Conservation (phyloP, 2,329 filamentous ascomycete genomes). For the Lasiodiplodia citricola region DNA sequence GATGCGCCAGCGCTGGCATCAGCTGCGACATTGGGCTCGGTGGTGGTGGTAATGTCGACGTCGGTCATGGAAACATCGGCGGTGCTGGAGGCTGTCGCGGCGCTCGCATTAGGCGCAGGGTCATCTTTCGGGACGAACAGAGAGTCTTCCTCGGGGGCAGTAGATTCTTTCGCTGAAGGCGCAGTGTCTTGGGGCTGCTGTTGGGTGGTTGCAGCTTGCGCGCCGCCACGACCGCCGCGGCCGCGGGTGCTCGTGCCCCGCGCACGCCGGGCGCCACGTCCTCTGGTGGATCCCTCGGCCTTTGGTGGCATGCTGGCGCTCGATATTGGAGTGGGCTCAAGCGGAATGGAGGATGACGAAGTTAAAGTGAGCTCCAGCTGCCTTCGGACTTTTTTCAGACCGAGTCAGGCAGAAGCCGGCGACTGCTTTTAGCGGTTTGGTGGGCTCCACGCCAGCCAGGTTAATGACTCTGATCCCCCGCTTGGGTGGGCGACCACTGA, state of each 20-base stretch:
- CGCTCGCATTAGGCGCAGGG: background rate
- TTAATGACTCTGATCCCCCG: background rate
- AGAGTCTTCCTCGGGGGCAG: slow-evolving; percentile 29
- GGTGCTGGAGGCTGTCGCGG: background rate
- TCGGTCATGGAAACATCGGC: slow-evolving; percentile 22
- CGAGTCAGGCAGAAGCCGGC: slow-evolving; percentile 17
- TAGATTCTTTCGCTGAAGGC: background rate
- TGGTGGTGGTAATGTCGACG: slow-evolving; percentile 4
- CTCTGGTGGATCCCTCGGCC: slow-evolving; percentile 30
- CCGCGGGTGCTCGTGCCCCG: slow-evolving; percentile 31
- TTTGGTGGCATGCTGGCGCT: slow-evolving; percentile 41
- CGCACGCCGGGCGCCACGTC: slow-evolving; percentile 31
- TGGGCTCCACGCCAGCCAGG: slow-evolving; percentile 2
- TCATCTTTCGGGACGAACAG: slow-evolving; percentile 28
- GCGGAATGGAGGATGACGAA: slow-evolving; percentile 6
- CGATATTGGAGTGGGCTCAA: background rate
- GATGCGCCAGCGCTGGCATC: slow-evolving; percentile 16
- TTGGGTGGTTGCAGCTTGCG: slow-evolving; percentile 33
- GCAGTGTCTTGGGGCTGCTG: slow-evolving; percentile 30
- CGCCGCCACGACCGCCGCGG: slow-evolving; percentile 27
- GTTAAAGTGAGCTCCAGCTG: slow-evolving; percentile 8
- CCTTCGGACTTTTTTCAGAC: slow-evolving; percentile 4
- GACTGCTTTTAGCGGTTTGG: background rate
- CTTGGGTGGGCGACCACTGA: slow-evolving; percentile 1
- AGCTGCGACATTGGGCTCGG: background rate